These are phyloP conservation scores for Aspergillus piperis DNA, from an alignment of 2,329 filamentous ascomycete species.

Conservation along the genomic window DNA sequence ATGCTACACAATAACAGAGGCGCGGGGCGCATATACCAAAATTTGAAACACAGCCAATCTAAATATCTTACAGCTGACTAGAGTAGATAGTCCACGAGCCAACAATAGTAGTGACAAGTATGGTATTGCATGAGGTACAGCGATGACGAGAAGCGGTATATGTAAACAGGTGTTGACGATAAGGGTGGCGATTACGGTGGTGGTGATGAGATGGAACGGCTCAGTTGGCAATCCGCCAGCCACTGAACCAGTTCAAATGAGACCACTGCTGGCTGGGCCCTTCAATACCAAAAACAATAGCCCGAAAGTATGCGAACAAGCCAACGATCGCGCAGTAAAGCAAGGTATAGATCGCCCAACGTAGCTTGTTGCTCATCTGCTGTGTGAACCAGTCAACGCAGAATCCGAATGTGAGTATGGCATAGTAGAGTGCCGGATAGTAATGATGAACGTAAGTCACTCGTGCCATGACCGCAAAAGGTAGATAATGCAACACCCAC, in stretches of 20 bases:
- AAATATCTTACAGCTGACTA: neutral
- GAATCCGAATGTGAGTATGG: constrained; percentile 87
- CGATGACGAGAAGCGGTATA: neutral
- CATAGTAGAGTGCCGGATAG: constrained; percentile 97
- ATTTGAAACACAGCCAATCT: neutral
- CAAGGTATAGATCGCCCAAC: constrained; percentile 69
- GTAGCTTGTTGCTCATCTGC: constrained; percentile 63
- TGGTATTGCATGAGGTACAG: neutral
- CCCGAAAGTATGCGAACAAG: constrained; percentile 86
- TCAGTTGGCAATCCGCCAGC: constrained; percentile 73
- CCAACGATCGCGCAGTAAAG: constrained; percentile 75
- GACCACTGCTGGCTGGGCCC: constrained; percentile 80
- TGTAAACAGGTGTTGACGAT: neutral
- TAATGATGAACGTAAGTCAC: constrained; percentile 99
- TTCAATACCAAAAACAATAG: constrained; percentile 94
- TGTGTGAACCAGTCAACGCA: constrained; percentile 79
- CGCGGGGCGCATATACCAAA: too few species aligned
- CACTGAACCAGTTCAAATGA: constrained; percentile 91
- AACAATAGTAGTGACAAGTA: constrained; percentile 11
- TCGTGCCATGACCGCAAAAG: constrained; percentile 96
- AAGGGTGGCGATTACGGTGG: neutral
- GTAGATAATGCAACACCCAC: constrained; percentile 95
- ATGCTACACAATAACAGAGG: too few species aligned
- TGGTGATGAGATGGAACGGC: constrained; percentile 1
- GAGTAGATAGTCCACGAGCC: neutral